Evolutionary conservation across 1,284 basidiomycete genomes (phyloP).

Genomic region (Neonothopanus nambi): DNA sequence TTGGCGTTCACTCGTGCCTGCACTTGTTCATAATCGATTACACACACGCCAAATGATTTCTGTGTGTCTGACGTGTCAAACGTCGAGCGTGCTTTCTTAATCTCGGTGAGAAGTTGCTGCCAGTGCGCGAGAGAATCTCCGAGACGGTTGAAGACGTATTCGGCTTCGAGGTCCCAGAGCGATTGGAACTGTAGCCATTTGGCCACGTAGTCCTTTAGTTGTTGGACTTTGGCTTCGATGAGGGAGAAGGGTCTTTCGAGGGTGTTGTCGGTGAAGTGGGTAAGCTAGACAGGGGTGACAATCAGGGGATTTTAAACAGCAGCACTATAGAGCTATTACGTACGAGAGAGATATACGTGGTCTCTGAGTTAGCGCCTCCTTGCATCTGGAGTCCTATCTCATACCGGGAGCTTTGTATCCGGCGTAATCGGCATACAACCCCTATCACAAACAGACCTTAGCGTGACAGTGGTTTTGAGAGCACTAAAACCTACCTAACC

Average conservation of each 20-base stretch:
- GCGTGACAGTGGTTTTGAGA: background rate
- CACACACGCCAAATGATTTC: slow-evolving; percentile 88
- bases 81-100: slow-evolving; percentile 93
- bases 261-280: slow-evolving; percentile 71
- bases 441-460: slow-evolving; percentile 38
- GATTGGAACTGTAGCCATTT: slow-evolving; percentile 99
- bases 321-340: slow-evolving; percentile 24
- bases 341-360: slow-evolving; percentile 83
- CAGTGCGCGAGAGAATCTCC: slow-evolving; percentile 92
- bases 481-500: slow-evolving; percentile 63
- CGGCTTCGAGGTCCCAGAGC: slow-evolving; percentile 96
- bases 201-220: slow-evolving; percentile 87
- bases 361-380: slow-evolving; percentile 59
- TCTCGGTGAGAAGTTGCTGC: slow-evolving; percentile 94
- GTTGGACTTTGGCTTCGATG: slow-evolving; percentile 86
- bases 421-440: slow-evolving; percentile 84
- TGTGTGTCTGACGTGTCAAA: slow-evolving; percentile 97
- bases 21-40: slow-evolving; percentile 97
- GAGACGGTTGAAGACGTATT: slow-evolving; percentile 92
- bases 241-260: slow-evolving; percentile 84
- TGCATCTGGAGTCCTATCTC: slow-evolving; percentile 93
- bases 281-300: slow-evolving; percentile 52
- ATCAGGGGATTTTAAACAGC: slow-evolving; percentile 3
- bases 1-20: slow-evolving; percentile 97
- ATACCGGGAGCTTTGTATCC: slow-evolving; percentile 94